These are phyloP conservation scores for Dendrobium huoshanense DNA, from an alignment of 106 monocot genomes.

Conservation along the genomic window DNA sequence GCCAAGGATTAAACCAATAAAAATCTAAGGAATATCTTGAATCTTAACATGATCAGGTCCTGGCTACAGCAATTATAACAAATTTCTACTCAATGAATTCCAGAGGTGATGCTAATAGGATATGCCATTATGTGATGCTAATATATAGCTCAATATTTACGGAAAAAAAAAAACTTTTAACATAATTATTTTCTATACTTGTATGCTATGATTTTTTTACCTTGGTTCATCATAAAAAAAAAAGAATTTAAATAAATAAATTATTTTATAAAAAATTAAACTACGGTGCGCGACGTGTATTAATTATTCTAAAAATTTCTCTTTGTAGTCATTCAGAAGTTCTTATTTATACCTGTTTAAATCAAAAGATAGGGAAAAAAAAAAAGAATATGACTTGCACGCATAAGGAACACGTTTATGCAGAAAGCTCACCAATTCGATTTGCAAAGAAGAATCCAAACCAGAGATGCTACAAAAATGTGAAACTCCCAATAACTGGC, in stretches of 20 bases:
- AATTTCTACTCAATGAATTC: neutral
- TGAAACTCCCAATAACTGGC: slow-evolving; percentile 32
- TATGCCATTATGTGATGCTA: neutral
- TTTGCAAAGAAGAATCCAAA: slow-evolving; percentile 58
- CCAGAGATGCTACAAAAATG: slow-evolving; percentile 54
- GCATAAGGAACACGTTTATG: neutral
- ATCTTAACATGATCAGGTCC: neutral
- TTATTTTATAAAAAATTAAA: neutral
- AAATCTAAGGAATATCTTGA: neutral
- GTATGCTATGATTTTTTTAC: neutral
- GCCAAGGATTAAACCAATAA: neutral
- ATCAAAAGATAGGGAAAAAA: neutral
- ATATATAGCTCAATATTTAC: neutral
- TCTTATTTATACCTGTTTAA: neutral
- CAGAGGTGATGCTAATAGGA: neutral
- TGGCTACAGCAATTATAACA: neutral
- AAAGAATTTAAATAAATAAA: neutral
- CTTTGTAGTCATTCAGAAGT: neutral
- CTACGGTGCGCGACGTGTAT: neutral
- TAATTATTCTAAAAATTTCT: neutral
- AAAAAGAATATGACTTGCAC: neutral
- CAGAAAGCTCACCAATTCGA: slow-evolving; percentile 59
- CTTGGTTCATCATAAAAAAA: neutral
- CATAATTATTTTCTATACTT: neutral
- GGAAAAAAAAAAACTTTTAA: neutral